Conservation (phyloP, 371 early-diverging fungal species). For the Haplosporangium sp. region DNA sequence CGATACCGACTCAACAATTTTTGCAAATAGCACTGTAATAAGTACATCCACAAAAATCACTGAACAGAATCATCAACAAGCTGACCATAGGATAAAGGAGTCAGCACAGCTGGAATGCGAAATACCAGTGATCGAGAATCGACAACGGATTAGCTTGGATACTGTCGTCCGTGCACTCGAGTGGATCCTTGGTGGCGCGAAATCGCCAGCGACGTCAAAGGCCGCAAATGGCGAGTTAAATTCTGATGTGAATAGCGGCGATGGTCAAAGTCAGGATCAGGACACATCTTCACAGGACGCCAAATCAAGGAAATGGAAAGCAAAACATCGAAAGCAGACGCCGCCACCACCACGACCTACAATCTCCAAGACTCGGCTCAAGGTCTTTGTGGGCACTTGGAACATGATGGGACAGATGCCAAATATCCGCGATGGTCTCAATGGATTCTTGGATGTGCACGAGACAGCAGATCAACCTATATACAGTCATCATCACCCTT, state of each 20-base stretch:
- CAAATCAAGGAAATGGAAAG: neutral
- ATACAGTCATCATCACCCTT: neutral
- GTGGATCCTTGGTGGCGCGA: slow-evolving; percentile 18
- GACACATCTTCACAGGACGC: neutral
- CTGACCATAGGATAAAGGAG: too few species aligned
- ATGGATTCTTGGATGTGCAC: slow-evolving; percentile 48
- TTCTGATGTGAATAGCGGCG: neutral
- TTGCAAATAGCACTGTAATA: neutral
- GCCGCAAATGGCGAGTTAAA: too few species aligned
- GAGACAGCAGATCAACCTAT: slow-evolving; percentile 4
- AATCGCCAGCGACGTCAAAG: slow-evolving; percentile 1
- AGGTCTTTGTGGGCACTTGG: slow-evolving; percentile 80
- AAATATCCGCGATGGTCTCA: slow-evolving; percentile 27
- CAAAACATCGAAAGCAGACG: neutral
- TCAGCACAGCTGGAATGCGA: too few species aligned
- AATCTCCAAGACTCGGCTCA: slow-evolving; percentile 54
- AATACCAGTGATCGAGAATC: neutral
- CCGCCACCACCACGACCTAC: slow-evolving; percentile 28
- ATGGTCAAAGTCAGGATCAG: neutral
- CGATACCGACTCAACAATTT: slow-evolving; percentile 3
- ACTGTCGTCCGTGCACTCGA: slow-evolving; percentile 22
- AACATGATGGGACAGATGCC: slow-evolving; percentile 79
- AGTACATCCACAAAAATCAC: too few species aligned
- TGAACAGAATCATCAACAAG: too few species aligned
- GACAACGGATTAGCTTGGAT: neutral